phyloP scores from a whole-genome alignment of 2,329 filamentous ascomycete species.

The Fusarium phyllophilum region DNA sequence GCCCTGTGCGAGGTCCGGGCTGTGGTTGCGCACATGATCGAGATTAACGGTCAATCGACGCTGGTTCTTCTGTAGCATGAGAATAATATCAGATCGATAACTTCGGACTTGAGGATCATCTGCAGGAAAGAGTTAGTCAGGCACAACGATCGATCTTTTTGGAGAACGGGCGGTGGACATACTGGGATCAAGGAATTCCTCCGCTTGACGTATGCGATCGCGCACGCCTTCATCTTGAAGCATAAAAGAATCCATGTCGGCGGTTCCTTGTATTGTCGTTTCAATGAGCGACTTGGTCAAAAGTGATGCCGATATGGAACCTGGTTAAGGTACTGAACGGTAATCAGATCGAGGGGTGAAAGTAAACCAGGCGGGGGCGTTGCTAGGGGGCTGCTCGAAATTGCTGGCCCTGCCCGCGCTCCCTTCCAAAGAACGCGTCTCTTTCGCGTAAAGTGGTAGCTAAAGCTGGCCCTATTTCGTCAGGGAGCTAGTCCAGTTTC shows the following conservation, averaged over 20 bases:
- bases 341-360: slow-evolving; percentile 28
- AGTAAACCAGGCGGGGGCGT: slow-evolving; percentile 31
- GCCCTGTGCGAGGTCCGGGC: slow-evolving; percentile 78
- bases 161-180: slow-evolving; percentile 49
- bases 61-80: slow-evolving; percentile 76
- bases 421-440: slow-evolving; percentile 29
- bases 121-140: slow-evolving; percentile 42
- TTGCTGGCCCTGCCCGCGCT: slow-evolving; percentile 25
- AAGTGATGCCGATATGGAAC: slow-evolving; percentile 8
- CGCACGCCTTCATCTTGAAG: slow-evolving; percentile 86
- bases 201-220: slow-evolving; percentile 86
- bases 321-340: neutral
- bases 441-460: slow-evolving; percentile 44
- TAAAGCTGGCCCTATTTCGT: neutral
- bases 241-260: slow-evolving; percentile 75
- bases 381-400: slow-evolving; percentile 27
- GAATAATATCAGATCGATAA: slow-evolving; percentile 89
- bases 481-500: slow-evolving; percentile 14
- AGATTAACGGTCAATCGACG: slow-evolving; percentile 77
- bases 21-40: slow-evolving; percentile 92
- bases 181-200: slow-evolving; percentile 95
- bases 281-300: slow-evolving; percentile 13
- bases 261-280: slow-evolving; percentile 15
- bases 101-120: slow-evolving; percentile 69
- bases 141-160: neutral